Evolutionary conservation across 345 rosid genomes (phyloP), one percentile per base, ranked within the genome.

Genomic region (Raphanus raphanistrum): DNA sequence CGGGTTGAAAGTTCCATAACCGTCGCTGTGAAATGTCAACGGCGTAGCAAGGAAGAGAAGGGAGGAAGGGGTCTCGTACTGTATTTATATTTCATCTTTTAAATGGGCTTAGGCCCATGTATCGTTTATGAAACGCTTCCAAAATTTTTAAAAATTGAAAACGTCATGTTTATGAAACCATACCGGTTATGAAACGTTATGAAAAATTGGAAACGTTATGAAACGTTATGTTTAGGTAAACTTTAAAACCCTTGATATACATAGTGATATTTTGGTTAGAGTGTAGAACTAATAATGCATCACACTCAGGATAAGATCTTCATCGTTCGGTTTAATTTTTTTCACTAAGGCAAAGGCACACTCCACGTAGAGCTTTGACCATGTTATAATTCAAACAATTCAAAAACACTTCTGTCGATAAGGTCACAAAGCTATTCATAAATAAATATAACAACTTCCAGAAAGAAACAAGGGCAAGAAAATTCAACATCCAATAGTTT

Each of bases 41-140:
- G 9, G 50, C 62, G 35, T 32, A 45, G 54, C 16, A 12, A 4
- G 15, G 6, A 3, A 11, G 48, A 55, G 3, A 45, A 1, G 5
- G 5, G 65, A 28, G 6, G 21, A 26, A 54, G n/a, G 7, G 31
- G 31, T 6, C 7, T 58, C 27, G 2, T 9, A 25, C 25, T 10
- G 2, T 9, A 25, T 58, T 10, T 59, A 55, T 55, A 21, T 5
- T 59, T 27, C 11, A 11, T 0, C 35, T 2, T 59, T 3, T 4
- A 61, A 61, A 13, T 74, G 77, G 71, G 71, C 41, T 35, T 52
- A 64, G 63, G 71, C 77, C 71, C 70, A 73, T 21, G 21, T 52
- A 29, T 21, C 10, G 41, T 36, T 36, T 36, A 36, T 1, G 45
- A 38, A 38, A 38, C 43, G 13, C 45, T 32, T 32, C 35, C 35